Base-by-base conservation (phyloP, 352 stramenopile species). In the Pythium utonaiense region DNA sequence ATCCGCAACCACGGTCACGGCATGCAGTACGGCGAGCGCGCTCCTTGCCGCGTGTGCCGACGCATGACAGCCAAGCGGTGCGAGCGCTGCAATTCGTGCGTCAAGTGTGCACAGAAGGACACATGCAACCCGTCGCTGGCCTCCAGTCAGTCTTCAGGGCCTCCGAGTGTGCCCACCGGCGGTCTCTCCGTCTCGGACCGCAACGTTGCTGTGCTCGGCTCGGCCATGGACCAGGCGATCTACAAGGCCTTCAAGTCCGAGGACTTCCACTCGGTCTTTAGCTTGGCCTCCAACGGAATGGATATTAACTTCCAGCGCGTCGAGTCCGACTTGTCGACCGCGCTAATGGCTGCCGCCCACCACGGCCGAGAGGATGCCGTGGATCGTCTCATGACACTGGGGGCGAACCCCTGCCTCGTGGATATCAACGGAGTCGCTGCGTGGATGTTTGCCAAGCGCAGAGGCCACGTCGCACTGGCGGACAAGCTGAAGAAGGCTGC, bases 271-370 rank as follows among this genome's bases (percentile, higher is more conserved):
- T 78, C 79, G 14, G 77, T 88, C 16, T 93, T 93, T 55, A 89
- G 77, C 64, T 63, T 93, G n/a, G 71, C 91, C 47, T 66, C 80
- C 42, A 93, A 93, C 52, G 83, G 81, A 61, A 89, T 89, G 80
- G 80, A 93, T 57, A 78, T 93, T n/a, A 91, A 93, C 64, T 93
- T 93, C 54, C 80, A 91, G 71, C 77, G 83, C 47, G 65, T 88
- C 49, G 83, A 93, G 71, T 90, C 79, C 31, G 83, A 93, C 57
- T 61, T 64, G 60, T 91, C 80, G 57, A 78, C 80, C 1, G 83
- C 78, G 41, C 69, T 93, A 36, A 93, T 93, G 83, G 83, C 83
- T 1, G 83, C 80, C 21, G 83, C 83, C 19, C 80, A 91, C 60
- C 80, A 93, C 61, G 83, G 83, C n/a, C 80, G 83, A 1, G 83